Percentiles rank a stretch among this genome's conserved stretches.
Evolutionary conservation across 306 rosid genomes (phyloP).

Genomic region (Medicago arabica): DNA sequence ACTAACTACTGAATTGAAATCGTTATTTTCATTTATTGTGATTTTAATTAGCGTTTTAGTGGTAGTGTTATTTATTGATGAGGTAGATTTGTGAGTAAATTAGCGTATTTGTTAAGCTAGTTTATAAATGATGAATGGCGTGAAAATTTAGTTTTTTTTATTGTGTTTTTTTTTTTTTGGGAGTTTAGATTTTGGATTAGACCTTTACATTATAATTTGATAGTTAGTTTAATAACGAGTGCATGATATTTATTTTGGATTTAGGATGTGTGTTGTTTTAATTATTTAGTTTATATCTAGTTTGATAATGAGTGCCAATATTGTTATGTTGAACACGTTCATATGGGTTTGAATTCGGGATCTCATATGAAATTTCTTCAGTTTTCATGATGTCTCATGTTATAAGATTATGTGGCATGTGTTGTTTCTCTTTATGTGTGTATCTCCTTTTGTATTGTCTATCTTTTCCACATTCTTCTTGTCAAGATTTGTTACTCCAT

Average conservation of each 20-base stretch:
- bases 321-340: too few species aligned
- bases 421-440: neutral
- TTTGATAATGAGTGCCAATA: too few species aligned
- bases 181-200: conserved; percentile 15
- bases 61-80: neutral
- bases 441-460: conserved; percentile 1
- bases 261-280: conserved; percentile 8
- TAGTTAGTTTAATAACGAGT: neutral
- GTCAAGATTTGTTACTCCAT: neutral
- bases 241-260: conserved; percentile 12
- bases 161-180: neutral
- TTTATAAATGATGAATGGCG: neutral
- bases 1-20: neutral
- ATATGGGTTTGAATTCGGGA: too few species aligned
- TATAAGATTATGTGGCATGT: neutral
- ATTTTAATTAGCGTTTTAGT: conserved; percentile 5
- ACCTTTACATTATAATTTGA: conserved; percentile 7
- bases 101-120: neutral
- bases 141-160: neutral
- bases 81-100: neutral
- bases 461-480: neutral
- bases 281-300: conserved; percentile 4
- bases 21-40: neutral
- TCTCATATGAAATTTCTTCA: neutral
- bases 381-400: neutral